Base-by-base conservation (phyloP, 345 rosid genomes). In the Brassica napus region DNA sequence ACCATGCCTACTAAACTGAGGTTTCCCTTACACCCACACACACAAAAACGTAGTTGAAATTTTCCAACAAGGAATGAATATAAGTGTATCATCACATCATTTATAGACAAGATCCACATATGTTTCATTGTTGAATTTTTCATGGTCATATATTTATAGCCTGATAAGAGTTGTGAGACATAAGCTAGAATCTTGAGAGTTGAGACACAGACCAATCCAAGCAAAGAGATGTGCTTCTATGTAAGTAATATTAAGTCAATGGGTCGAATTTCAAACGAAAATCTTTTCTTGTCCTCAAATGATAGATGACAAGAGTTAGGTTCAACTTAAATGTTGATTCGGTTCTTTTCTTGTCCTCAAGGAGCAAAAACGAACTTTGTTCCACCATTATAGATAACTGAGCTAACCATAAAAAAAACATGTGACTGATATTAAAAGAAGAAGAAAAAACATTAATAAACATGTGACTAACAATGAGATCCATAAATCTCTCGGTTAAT, bases 401-500 rank as follows among this genome's bases (percentile, higher is more conserved):
- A 62, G 52, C 8, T 68, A 54, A 24, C 39, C 55, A 68, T 16
- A 5, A 55, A 32, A 55, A 32, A 76, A 9, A 15, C 24, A 24
- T n/a, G 66, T 59, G 64, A 59, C 64, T 10, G 32, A 59, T 59
- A 32, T 59, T 59, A 11, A 58, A 62, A 30, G 32, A 14, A 8
- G 1, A 61, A 12, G 28, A 57, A 24, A 60, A 52, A 15, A 59
- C 12, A 8, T 5, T 28, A 28, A 60, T 14, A 30, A 49, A 28
- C 8, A 30, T 30, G 82, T 49, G 82, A 74, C 52, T 62, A 28
- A 1, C 21, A 63, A 3, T 47, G 7, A 73, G 54, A 52, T 74
- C 82, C 82, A 68, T 52, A 26, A 44, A 2, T 67, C n/a, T 73
- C 82, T 78, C 81, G 24, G 28, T 2, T 64, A 30, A 70, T 65